These are phyloP conservation scores for Dalbergia cultrata DNA, from an alignment of 306 rosid genomes.

Conservation along the genomic window DNA sequence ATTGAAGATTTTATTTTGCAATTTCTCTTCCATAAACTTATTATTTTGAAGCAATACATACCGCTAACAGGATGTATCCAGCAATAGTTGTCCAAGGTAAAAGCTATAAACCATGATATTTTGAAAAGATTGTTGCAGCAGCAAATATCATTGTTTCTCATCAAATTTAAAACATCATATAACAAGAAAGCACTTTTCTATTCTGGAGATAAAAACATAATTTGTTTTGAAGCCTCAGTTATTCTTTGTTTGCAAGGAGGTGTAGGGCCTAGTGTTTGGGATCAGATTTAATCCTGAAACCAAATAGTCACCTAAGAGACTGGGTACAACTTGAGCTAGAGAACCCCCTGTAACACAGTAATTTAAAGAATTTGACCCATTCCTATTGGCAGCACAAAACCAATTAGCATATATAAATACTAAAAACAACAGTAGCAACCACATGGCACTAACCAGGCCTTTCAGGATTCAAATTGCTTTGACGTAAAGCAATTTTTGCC, in stretches of 20 bases:
- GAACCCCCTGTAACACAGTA: neutral
- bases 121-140: slow-evolving; percentile 9
- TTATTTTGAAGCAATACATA: neutral
- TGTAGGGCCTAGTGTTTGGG: slow-evolving; percentile 10
- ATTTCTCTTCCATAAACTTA: slow-evolving; percentile 22
- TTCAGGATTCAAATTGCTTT: slow-evolving; percentile 91
- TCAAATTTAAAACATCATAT: slow-evolving; percentile 17
- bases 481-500: slow-evolving; percentile 88
- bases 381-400: slow-evolving; percentile 20
- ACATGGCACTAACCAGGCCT: slow-evolving; percentile 80
- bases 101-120: neutral
- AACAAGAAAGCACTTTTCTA: slow-evolving; percentile 7
- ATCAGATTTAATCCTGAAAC: slow-evolving; percentile 12
- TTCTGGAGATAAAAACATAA: neutral
- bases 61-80: neutral
- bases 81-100: slow-evolving; percentile 23
- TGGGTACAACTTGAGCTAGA: slow-evolving; percentile 19
- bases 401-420: slow-evolving; percentile 11
- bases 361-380: slow-evolving; percentile 25
- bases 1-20: neutral
- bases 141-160: slow-evolving; percentile 3
- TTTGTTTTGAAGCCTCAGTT: neutral
- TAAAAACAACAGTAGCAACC: slow-evolving; percentile 20
- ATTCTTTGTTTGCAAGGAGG: neutral
- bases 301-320: neutral